These are phyloP conservation scores for Pichia gijzeniarum DNA, from an alignment of 805 yeast genomes.

Conservation along the genomic window DNA sequence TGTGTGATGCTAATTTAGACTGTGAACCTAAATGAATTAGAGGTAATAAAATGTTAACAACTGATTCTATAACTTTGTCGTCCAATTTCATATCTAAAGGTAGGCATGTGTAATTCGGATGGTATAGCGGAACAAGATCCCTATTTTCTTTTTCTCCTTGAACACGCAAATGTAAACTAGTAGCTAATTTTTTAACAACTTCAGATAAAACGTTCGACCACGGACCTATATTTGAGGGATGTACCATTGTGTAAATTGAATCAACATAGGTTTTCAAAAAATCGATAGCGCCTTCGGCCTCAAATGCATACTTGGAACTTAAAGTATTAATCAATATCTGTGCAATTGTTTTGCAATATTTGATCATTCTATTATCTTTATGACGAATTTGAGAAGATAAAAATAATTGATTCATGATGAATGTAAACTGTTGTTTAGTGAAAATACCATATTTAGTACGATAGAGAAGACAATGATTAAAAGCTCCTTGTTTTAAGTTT, in stretches of 20 bases:
- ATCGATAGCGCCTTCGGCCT: slow-evolving; percentile 41
- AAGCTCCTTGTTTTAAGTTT: slow-evolving; percentile 33
- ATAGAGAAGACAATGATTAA: slow-evolving; percentile 26
- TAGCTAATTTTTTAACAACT: slow-evolving; percentile 53
- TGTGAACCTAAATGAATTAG: slow-evolving; percentile 67
- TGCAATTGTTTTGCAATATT: slow-evolving; percentile 23
- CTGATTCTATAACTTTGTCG: slow-evolving; percentile 15
- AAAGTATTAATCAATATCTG: slow-evolving; percentile 56
- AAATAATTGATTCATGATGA: slow-evolving; percentile 48
- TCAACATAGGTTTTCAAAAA: slow-evolving; percentile 51
- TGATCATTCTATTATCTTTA: slow-evolving; percentile 21
- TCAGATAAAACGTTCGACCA: slow-evolving; percentile 74
- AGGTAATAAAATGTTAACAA: slow-evolving; percentile 42
- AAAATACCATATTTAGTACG: slow-evolving; percentile 58
- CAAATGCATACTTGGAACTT: slow-evolving; percentile 40
- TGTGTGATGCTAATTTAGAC: slow-evolving; percentile 53
- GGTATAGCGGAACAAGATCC: slow-evolving; percentile 16
- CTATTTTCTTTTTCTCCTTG: slow-evolving; percentile 41
- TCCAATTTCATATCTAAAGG: slow-evolving; percentile 23
- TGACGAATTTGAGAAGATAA: slow-evolving; percentile 22
- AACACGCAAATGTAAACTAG: slow-evolving; percentile 53
- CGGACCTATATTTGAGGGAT: slow-evolving; percentile 89
- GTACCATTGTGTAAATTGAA: slow-evolving; percentile 73
- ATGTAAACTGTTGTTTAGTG: slow-evolving; percentile 52
- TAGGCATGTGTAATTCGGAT: slow-evolving; percentile 22